Evolutionary conservation across 768 basidiomycete genomes (phyloP).

Genomic region (Suillus placidus): DNA sequence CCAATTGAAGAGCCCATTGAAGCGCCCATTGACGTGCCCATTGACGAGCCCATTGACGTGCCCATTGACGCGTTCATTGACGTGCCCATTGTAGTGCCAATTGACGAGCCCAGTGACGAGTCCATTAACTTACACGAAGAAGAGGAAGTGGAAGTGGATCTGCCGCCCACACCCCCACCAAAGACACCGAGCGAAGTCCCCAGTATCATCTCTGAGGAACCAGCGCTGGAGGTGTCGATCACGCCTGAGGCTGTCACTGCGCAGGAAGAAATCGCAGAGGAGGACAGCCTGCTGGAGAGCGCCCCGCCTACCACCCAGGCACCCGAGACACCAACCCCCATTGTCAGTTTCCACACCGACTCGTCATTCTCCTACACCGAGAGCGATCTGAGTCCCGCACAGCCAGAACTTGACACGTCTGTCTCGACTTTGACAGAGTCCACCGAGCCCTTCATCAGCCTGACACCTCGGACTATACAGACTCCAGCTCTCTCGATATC

Average conservation of each 20-base stretch:
- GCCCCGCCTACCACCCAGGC: not conserved
- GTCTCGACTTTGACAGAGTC: constrained; percentile 47
- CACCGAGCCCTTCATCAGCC: constrained; percentile 35
- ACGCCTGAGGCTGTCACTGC: constrained; percentile 21
- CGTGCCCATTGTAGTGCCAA: not conserved
- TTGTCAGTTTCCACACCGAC: not conserved
- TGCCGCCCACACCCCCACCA: constrained; percentile 27
- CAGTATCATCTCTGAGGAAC: constrained; percentile 32
- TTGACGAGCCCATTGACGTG: too few species aligned
- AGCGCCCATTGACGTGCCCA: not conserved
- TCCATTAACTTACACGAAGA: not conserved
- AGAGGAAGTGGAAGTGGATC: constrained; percentile 13
- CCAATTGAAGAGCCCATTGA: not conserved
- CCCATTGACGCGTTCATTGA: not conserved
- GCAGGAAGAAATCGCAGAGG: not conserved
- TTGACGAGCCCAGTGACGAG: not conserved
- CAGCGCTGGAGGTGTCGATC: constrained; percentile 20
- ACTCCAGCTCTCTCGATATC: not conserved
- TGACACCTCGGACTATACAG: constrained; percentile 30
- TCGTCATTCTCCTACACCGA: constrained; percentile 7
- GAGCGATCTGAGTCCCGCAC: constrained; percentile 15
- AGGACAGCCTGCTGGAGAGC: constrained; percentile 6
- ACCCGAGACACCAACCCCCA: not conserved
- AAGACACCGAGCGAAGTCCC: constrained; percentile 31
- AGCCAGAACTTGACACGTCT: constrained; percentile 14